Base-by-base conservation (phyloP, 2,329 filamentous ascomycete species). In the Cladobotryum mycophilum region DNA sequence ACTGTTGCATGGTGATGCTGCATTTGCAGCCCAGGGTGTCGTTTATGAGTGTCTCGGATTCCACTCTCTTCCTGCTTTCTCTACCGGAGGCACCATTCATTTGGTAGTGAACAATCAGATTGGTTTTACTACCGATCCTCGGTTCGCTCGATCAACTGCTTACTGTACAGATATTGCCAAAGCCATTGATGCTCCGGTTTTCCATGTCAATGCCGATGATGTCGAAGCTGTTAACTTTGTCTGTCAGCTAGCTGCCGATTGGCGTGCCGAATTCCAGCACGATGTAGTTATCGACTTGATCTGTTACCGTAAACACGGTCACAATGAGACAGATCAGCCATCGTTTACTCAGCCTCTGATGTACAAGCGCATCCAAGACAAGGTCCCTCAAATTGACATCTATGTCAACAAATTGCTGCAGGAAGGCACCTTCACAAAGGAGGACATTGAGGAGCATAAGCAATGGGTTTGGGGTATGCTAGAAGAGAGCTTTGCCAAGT, bases 151-250 rank as follows among this genome's bases (percentile, higher is more conserved):
- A 62, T 99, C 93, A 17, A 99, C 93, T 45, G 88, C 93, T 41
- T 99, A 99, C 82, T 99, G 93, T 76, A 97, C 93, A 41, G 93
- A 99, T 70, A 96, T 99, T 64, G 93, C 93, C 72, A 99, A 99
- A 79, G 89, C 93, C 47, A 96, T 99, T 60, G 93, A 99, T 62
- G 93, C 93, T 2, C 93, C 93, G 42, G 89, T 99, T 52, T 99
- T 99, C 84, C 93, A 99, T 75, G 93, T 99, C 68, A 99, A 99
- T 66, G 93, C 89, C 59, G 93, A 99, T 64, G 93, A 99, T 72
- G 93, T 95, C 45, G 93, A 99, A 75, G 93, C 93, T 50, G 85
- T 99, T 66, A 99, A 96, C 80, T 96, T 95, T 63, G 90, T 96
- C 63, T 97, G 91, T 76, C 93, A 97, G 75, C 76, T 97, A 55